Percentiles rank a stretch among this genome's conserved stretches.
These are phyloP conservation scores for Corinectria fuckeliana DNA, from an alignment of 2,329 filamentous ascomycete genomes.

Conservation along the genomic window DNA sequence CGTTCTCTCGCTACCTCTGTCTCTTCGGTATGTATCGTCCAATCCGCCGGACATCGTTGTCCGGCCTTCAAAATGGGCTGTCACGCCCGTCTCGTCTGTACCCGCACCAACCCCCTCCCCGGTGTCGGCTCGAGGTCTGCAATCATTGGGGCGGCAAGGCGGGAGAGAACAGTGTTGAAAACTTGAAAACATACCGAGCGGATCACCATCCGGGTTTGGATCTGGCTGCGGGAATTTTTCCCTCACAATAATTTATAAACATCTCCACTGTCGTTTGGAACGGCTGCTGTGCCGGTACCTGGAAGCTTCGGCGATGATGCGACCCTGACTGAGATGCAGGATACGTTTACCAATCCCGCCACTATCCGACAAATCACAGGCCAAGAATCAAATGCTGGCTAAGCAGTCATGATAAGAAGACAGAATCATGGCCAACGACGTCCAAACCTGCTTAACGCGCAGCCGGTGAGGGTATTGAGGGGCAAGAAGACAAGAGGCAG, in stretches of 20 bases:
- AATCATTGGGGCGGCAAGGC: conserved; percentile 36
- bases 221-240: conserved; percentile 33
- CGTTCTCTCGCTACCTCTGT: background rate
- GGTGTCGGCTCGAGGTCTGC: conserved; percentile 36
- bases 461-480: background rate
- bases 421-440: background rate
- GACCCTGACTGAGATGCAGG: conserved; percentile 19
- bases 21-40: conserved; percentile 2
- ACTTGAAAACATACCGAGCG: conserved; percentile 14
- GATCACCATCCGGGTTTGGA: conserved; percentile 15
- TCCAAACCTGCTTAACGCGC: background rate
- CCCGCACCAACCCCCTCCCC: conserved; percentile 34
- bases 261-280: conserved; percentile 12
- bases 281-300: conserved; percentile 11
- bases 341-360: conserved; percentile 13
- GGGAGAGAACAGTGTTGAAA: too few species aligned
- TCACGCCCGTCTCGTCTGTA: conserved; percentile 18
- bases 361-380: conserved; percentile 7
- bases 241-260: conserved; percentile 10
- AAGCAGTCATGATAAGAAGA: conserved; percentile 15
- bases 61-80: conserved; percentile 23
- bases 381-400: conserved; percentile 4
- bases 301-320: conserved; percentile 13
- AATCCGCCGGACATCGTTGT: conserved; percentile 34
- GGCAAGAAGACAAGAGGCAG: background rate